Percentiles rank a stretch among this genome's conserved stretches.
Conservation (phyloP, 2,329 filamentous ascomycete species). For the Blastomyces gilchristii region DNA sequence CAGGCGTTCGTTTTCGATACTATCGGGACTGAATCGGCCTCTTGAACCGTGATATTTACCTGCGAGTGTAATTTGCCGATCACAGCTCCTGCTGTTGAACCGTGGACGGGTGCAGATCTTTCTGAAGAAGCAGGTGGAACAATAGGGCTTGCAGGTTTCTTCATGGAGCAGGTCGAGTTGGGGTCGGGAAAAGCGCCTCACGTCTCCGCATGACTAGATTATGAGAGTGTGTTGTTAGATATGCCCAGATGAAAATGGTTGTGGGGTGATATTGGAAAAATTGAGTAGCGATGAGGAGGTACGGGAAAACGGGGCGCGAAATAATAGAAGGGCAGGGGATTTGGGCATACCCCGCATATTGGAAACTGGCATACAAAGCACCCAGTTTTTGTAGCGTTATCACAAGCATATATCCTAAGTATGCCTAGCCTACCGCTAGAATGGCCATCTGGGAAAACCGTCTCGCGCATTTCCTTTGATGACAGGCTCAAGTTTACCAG, state of each 20-base stretch:
- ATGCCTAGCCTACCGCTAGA: neutral
- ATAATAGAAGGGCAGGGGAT: neutral
- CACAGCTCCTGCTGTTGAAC: neutral
- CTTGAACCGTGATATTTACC: neutral
- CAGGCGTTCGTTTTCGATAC: neutral
- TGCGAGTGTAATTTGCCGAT: neutral
- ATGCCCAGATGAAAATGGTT: neutral
- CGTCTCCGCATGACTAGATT: neutral
- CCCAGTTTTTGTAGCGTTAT: neutral
- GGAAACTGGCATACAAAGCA: constrained; percentile 3
- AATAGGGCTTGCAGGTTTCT: constrained; percentile 2
- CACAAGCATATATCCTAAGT: constrained; percentile 3
- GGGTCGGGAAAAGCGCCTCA: neutral
- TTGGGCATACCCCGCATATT: neutral
- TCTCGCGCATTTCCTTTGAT: constrained; percentile 6
- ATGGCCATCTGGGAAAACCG: constrained; percentile 2
- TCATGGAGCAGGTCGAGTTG: neutral
- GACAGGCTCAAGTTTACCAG: constrained; percentile 7
- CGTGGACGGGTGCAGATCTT: neutral
- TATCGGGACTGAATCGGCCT: neutral
- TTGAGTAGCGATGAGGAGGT: neutral
- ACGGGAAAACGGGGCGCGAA: neutral
- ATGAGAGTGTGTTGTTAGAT: neutral
- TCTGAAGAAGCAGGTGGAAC: neutral
- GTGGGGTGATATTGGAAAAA: neutral